phyloP scores from a whole-genome alignment of 1,284 basidiomycete species.

The Vanrija humicola region DNA sequence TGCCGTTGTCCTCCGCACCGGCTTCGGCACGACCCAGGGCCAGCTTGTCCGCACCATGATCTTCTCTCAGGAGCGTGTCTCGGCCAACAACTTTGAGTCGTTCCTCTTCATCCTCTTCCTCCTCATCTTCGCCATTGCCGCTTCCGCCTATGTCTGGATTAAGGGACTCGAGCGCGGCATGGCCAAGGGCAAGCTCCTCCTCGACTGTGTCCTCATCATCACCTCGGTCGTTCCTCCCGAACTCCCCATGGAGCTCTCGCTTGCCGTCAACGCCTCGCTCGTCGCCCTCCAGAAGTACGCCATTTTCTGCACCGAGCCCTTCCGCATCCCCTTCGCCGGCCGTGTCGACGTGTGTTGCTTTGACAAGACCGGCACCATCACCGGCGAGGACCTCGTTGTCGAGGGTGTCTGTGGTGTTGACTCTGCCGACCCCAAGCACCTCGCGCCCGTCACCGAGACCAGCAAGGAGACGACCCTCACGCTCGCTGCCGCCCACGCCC shows the following conservation, averaged over 20 bases:
- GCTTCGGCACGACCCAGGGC: slow-evolving; percentile 92
- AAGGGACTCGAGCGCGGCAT: slow-evolving; percentile 87
- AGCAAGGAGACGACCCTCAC: slow-evolving; percentile 76
- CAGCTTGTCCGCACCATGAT: slow-evolving; percentile 96
- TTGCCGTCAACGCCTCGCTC: slow-evolving; percentile 89
- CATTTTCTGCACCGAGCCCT: slow-evolving; percentile 96
- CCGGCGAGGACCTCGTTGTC: slow-evolving; percentile 87
- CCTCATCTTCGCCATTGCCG: slow-evolving; percentile 90
- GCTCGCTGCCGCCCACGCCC: slow-evolving; percentile 89
- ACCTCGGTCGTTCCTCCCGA: slow-evolving; percentile 95
- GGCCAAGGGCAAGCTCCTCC: slow-evolving; percentile 85
- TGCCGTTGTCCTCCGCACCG: slow-evolving; percentile 86
- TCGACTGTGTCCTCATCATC: slow-evolving; percentile 91
- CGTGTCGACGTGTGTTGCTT: slow-evolving; percentile 95
- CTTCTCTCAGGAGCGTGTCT: slow-evolving; percentile 89
- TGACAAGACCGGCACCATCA: slow-evolving; percentile 96
- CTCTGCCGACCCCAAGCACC: slow-evolving; percentile 58
- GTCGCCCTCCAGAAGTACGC: slow-evolving; percentile 90
- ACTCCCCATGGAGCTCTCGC: slow-evolving; percentile 88
- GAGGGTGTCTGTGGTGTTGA: slow-evolving; percentile 85
- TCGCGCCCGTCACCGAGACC: slow-evolving; percentile 74
- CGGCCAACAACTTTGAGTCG: slow-evolving; percentile 86
- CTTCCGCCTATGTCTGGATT: slow-evolving; percentile 92
- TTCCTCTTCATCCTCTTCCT: slow-evolving; percentile 96
- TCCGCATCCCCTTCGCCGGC: slow-evolving; percentile 89